These are phyloP conservation scores for Tolypocladium pustulatum DNA, from an alignment of 2,329 filamentous ascomycete genomes.

Conservation along the genomic window DNA sequence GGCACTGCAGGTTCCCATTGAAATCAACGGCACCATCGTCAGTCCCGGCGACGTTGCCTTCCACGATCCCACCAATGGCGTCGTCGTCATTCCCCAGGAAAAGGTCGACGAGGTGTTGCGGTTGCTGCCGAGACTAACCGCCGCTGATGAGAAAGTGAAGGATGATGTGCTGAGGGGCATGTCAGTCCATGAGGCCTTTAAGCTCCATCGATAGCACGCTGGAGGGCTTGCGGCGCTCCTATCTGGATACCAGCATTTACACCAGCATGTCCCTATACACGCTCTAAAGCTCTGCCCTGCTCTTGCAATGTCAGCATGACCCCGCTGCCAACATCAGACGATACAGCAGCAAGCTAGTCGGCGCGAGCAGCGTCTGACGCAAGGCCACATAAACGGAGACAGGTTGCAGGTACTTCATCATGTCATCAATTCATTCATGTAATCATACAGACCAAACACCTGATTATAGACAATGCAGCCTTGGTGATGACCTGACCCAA, in stretches of 20 bases:
- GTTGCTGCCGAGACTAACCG: constrained; percentile 39
- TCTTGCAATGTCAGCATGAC: background rate
- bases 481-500: constrained; percentile 5
- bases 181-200: constrained; percentile 57
- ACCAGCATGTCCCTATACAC: background rate
- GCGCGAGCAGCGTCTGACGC: background rate
- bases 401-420: constrained; percentile 7
- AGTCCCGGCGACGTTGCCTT: constrained; percentile 56
- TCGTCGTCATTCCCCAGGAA: constrained; percentile 54
- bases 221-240: background rate
- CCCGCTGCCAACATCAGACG: background rate
- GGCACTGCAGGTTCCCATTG: constrained; percentile 35
- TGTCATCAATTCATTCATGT: constrained; percentile 30
- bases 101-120: constrained; percentile 50
- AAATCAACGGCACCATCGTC: constrained; percentile 31
- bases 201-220: constrained; percentile 33
- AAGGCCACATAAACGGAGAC: background rate
- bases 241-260: background rate
- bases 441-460: constrained; percentile 17
- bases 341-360: background rate
- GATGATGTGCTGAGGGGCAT: constrained; percentile 52
- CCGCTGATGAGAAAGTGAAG: constrained; percentile 51
- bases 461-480: constrained; percentile 14
- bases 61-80: constrained; percentile 58
- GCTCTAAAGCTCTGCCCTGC: background rate